Evolutionary conservation across 768 basidiomycete species (phyloP), one percentile per base, ranked within the genome.

Genomic region (Saitozyma sp.): DNA sequence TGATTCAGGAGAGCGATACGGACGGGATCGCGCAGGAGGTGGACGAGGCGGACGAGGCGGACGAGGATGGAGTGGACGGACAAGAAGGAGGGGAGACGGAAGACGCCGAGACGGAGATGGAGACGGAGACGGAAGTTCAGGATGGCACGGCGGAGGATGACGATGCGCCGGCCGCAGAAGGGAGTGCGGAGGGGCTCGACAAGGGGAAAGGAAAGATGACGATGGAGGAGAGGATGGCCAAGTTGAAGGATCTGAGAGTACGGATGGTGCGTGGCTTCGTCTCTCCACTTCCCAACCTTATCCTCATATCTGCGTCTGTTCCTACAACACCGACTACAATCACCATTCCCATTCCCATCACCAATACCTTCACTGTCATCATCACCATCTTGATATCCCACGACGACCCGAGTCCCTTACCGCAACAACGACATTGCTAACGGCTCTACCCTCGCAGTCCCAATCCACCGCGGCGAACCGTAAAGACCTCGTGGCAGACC

Each of bases 391-490:
- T 29, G 29, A 29, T 29, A 29, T 29, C 29, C 5, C 29, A 29
- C 29, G 29, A 29, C 29, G 29, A 29, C 29, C 29, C 5, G 29
- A 29, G 29, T 5, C 29, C 5, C 29, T 29, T 5, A 29, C 29
- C 29, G 29, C 29, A 29, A 55, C 11, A 29, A 52, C 29, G 51
- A 29, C 16, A 16, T 16, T 3, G 29, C 29, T 13, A 16, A n/a
- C 51, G 14, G 4, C 20, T 38, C 3, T 29, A 29, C 5, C 29
- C n/a, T 9, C 14, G 41, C 56, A 94, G 92, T 87, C 85, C 55
- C 84, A 85, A 39, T 90, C 92, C 1, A 82, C 89, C 0, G 86
- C 84, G 71, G 91, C 88, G 4, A 99, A 99, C 78, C 87, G 93
- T 11, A 85, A 86, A 41, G 89, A 92, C 1, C 82, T 98, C 14